phyloP scores from a whole-genome alignment of 352 stramenopile species.

The Pythium rhizo-oryzae region DNA sequence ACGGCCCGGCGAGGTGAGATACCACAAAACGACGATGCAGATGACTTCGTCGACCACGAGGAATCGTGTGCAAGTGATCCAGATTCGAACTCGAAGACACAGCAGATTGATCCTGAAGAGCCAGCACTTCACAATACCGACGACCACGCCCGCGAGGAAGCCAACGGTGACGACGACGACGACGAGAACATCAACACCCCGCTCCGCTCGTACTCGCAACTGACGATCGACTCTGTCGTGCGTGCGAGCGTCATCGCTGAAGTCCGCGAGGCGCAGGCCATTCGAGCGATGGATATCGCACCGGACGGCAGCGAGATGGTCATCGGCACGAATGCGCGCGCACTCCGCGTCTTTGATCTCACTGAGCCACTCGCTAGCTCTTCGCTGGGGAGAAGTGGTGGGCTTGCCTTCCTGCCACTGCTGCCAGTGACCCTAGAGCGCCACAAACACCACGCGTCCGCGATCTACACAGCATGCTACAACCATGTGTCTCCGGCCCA shows the following conservation, averaged over 20 bases:
- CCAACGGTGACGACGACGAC: background rate
- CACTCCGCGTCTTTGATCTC: slow-evolving; percentile 57
- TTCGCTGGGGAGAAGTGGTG: background rate
- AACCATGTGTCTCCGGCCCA: slow-evolving; percentile 25
- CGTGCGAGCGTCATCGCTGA: slow-evolving; percentile 52
- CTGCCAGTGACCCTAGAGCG: slow-evolving; percentile 54
- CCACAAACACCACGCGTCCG: slow-evolving; percentile 61
- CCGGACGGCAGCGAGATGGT: slow-evolving; percentile 42
- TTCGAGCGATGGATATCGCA: slow-evolving; percentile 55
- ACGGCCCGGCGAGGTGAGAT: background rate
- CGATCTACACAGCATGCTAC: slow-evolving; percentile 62
- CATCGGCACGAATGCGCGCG: slow-evolving; percentile 66
- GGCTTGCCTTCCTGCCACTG: slow-evolving; percentile 40
- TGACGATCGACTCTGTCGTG: slow-evolving; percentile 46
- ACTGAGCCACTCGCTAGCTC: slow-evolving; percentile 11
- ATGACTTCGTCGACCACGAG: background rate
- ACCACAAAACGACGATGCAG: background rate
- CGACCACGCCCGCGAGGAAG: background rate
- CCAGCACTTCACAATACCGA: slow-evolving; percentile 8
- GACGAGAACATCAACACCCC: slow-evolving; percentile 2
- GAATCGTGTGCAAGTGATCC: background rate
- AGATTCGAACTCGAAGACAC: background rate
- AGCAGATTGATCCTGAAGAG: background rate
- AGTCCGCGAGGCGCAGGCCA: slow-evolving; percentile 55
- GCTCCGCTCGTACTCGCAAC: slow-evolving; percentile 35